Evolutionary conservation across 2,329 filamentous ascomycete genomes (phyloP).

Genomic region (Metarhizium anisopliae): DNA sequence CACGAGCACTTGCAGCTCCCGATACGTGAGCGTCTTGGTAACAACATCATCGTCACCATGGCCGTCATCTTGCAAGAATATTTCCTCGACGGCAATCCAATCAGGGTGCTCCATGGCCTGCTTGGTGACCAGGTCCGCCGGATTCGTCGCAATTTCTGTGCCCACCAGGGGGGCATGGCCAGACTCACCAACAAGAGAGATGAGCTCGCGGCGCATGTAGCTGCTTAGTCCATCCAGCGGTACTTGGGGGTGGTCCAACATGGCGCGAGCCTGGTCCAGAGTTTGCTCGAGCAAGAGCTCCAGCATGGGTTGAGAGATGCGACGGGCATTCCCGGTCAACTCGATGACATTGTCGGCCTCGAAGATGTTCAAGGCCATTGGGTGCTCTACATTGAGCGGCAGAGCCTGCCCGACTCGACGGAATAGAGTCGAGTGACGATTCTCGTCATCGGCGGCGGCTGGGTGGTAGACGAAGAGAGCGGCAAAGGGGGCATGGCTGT

Average conservation of each 20-base stretch:
- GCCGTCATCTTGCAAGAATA: constrained; percentile 16
- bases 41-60: constrained; percentile 20
- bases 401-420: constrained; percentile 19
- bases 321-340: constrained; percentile 13
- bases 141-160: constrained; percentile 7
- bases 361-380: constrained; percentile 29
- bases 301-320: constrained; percentile 13
- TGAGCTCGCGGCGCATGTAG: constrained; percentile 4
- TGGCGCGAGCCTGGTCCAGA: constrained; percentile 9
- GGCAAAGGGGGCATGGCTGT: constrained; percentile 12
- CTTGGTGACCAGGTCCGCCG: constrained; percentile 25
- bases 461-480: constrained; percentile 18
- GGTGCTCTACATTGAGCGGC: constrained; percentile 28
- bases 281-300: constrained; percentile 14
- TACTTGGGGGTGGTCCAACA: constrained; percentile 9
- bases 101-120: constrained; percentile 36
- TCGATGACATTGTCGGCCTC: constrained; percentile 12
- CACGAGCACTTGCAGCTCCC: constrained; percentile 43
- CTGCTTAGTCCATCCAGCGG: constrained; percentile 9
- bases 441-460: not conserved
- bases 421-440: constrained; percentile 14
- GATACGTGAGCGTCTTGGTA: constrained; percentile 48
- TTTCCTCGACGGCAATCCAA: constrained; percentile 46
- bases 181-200: constrained; percentile 9
- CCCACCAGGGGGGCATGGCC: not conserved